Evolutionary conservation across 768 basidiomycete genomes (phyloP).

Genomic region (Xanthoconium stramineum): DNA sequence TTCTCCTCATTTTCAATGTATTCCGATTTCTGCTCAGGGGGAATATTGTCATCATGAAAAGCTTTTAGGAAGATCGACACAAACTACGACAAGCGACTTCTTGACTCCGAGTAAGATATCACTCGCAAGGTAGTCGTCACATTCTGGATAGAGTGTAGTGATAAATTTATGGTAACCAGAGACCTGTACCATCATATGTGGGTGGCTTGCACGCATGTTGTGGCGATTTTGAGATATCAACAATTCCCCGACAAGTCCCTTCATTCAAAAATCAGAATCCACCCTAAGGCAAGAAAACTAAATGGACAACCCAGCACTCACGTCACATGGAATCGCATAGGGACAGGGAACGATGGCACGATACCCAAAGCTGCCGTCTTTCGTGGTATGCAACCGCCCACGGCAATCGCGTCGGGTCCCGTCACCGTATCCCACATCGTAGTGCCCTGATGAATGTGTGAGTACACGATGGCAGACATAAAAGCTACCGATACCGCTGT

Average conservation of each 20-base stretch:
- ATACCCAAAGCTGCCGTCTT: too few relatives aligned
- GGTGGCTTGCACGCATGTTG: too few relatives aligned
- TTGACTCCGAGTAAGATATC: too few relatives aligned
- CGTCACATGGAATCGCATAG: constrained; percentile 74
- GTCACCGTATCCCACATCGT: too few relatives aligned
- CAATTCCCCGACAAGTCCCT: constrained; percentile 71
- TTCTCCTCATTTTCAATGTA: constrained; percentile 51
- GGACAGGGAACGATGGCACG: too few relatives aligned
- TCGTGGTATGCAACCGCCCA: constrained; percentile 61
- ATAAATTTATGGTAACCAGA: too few relatives aligned
- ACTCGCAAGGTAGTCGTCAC: too few relatives aligned
- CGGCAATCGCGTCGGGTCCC: constrained; percentile 65
- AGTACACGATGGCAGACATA: constrained; percentile 15
- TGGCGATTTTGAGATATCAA: constrained; percentile 62
- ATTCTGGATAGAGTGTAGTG: constrained; percentile 73
- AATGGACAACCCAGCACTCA: constrained; percentile 33
- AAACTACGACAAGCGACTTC: too few relatives aligned
- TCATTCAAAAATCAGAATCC: too few relatives aligned
- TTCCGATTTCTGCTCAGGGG: constrained; percentile 44
- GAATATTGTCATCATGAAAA: not conserved
- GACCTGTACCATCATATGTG: too few relatives aligned
- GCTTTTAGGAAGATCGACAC: constrained; percentile 19
- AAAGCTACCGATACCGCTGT: constrained; percentile 41
- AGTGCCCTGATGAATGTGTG: constrained; percentile 22
- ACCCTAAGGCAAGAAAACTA: constrained; percentile 1